phyloP scores from a whole-genome alignment of 257 asterid genomes.

The Capsicum pubescens region DNA sequence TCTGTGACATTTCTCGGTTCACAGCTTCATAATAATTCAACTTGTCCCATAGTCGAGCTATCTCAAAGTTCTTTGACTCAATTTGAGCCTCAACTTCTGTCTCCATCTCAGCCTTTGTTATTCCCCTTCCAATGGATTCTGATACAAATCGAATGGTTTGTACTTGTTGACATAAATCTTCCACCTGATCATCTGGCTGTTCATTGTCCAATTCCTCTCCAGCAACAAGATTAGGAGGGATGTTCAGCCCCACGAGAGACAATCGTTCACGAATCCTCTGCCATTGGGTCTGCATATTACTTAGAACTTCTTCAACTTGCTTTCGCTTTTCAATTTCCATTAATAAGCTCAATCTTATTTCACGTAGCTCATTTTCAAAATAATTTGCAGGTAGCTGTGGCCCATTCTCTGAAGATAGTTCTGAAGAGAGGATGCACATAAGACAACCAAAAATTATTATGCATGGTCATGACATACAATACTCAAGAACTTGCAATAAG shows the following conservation, averaged over 20 bases:
- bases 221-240: slow-evolving; percentile 61
- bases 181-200: slow-evolving; percentile 56
- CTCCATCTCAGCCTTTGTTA: slow-evolving; percentile 87
- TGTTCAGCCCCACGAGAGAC: slow-evolving; percentile 66
- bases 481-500: background rate
- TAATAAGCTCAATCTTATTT: slow-evolving; percentile 67
- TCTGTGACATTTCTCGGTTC: slow-evolving; percentile 94
- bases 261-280: slow-evolving; percentile 58
- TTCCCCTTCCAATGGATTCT: slow-evolving; percentile 82
- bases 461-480: background rate
- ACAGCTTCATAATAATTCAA: slow-evolving; percentile 91
- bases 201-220: slow-evolving; percentile 48
- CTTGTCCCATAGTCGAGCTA: slow-evolving; percentile 82
- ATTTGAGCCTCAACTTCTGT: slow-evolving; percentile 84
- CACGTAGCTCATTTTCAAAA: slow-evolving; percentile 75
- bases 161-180: slow-evolving; percentile 66
- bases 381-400: slow-evolving; percentile 53
- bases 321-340: slow-evolving; percentile 86
- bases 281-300: slow-evolving; percentile 66
- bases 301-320: slow-evolving; percentile 79
- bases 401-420: slow-evolving; percentile 72
- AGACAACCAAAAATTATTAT: slow-evolving; percentile 30
- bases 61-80: slow-evolving; percentile 75
- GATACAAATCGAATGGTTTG: slow-evolving; percentile 71
- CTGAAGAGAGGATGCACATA: slow-evolving; percentile 55